Conservation (phyloP, 495 filamentous ascomycete genomes). For the Jackrogersella multiformis region DNA sequence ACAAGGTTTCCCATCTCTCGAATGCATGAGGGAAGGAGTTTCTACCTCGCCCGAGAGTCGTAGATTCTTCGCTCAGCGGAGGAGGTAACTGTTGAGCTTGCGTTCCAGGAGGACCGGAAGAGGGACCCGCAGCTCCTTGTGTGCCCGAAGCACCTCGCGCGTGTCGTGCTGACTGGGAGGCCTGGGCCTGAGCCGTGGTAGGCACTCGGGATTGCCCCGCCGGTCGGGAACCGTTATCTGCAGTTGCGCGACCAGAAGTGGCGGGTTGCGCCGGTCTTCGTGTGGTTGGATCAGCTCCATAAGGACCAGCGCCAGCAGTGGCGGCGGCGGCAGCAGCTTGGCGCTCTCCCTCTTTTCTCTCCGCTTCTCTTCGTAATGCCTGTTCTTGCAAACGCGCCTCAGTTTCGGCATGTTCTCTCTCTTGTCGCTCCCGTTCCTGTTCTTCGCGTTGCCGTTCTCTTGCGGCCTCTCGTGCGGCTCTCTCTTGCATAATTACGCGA, state of each 20-base stretch:
- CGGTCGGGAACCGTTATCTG: slow-evolving; percentile 28
- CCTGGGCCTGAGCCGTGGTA: slow-evolving; percentile 29
- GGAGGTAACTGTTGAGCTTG: slow-evolving; percentile 31
- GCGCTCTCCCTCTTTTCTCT: slow-evolving; percentile 57
- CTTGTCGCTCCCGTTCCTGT: slow-evolving; percentile 62
- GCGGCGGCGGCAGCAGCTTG: slow-evolving; percentile 66
- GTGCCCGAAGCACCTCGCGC: slow-evolving; percentile 20
- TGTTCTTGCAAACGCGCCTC: slow-evolving; percentile 65
- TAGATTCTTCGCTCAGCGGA: slow-evolving; percentile 48
- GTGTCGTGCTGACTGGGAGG: slow-evolving; percentile 28
- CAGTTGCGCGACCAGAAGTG: slow-evolving; percentile 27
- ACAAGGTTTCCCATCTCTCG: slow-evolving; percentile 95
- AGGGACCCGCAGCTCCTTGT: slow-evolving; percentile 26
- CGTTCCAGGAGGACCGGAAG: slow-evolving; percentile 31
- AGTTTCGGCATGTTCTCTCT: slow-evolving; percentile 62
- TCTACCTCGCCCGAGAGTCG: slow-evolving; percentile 48
- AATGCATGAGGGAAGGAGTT: slow-evolving; percentile 92
- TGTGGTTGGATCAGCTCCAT: slow-evolving; percentile 43
- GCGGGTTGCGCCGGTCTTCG: slow-evolving; percentile 45
- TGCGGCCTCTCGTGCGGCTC: slow-evolving; percentile 70
- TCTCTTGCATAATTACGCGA: slow-evolving; percentile 79
- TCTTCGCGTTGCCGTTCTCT: slow-evolving; percentile 64
- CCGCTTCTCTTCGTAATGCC: slow-evolving; percentile 53
- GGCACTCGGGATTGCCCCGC: slow-evolving; percentile 31
- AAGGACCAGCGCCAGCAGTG: slow-evolving; percentile 68